Base-by-base conservation (phyloP, 805 yeast species). In the Maudiozyma saulgeensis region DNA sequence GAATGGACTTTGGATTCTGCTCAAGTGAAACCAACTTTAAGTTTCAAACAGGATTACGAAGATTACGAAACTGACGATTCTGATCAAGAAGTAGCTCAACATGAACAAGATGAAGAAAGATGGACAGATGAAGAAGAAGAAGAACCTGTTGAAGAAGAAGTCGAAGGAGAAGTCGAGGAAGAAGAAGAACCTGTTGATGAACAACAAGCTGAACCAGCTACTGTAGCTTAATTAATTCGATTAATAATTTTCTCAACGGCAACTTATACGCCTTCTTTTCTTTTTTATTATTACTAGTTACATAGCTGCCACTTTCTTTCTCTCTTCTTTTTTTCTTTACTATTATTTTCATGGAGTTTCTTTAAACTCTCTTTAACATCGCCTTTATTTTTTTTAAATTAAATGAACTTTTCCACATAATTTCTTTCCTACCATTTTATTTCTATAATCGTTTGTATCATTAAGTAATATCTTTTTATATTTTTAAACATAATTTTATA, bases 1-100 rank as follows among this genome's bases (percentile, higher is more conserved):
- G 75, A 84, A 46, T 85, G 95, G 95, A 85, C 95, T 56, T 77
- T 84, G 61, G 93, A 85, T 62, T 72, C 81, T 50, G 91, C 95
- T 59, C 87, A 77, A 58, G 88, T 85, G 53, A 84, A 80, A 71
- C 91, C 95, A 68, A 80, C 91, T 55, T 76, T 85, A 65, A 78
- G 86, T 43, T 79, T 85, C 65, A 75, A 75, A 63, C 74, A 75
- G 54, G 69, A 77, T 55, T 78, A 73, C 40, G 71, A 70, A 45
- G 72, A 69, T 25, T 74, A 73, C 51, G 77, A 68, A 49, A 83
- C 77, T 47, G 72, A 74, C 56, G 80, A 70, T 51, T 76, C 76
- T 5, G 49, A 71, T 50, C 68, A 76, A 55, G 77, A 74, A 54
- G 49, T 11, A 15, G 18, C 15, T 15, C 46, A 47, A 43, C 82